phyloP scores from a whole-genome alignment of 805 yeast genomes.

The Starmerella apicola region DNA sequence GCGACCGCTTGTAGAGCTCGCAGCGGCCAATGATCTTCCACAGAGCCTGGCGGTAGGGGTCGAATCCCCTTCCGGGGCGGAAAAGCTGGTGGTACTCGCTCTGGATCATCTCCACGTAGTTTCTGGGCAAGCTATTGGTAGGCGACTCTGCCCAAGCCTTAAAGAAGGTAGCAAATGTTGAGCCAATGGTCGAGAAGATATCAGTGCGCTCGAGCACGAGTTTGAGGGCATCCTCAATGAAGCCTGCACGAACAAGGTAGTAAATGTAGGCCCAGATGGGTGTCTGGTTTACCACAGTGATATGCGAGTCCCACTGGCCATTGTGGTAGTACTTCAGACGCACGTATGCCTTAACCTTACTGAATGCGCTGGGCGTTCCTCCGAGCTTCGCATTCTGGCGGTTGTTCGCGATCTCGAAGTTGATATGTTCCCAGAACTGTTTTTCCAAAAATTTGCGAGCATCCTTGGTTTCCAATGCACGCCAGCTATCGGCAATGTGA shows the following conservation, averaged over 20 bases:
- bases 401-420: conserved; percentile 45
- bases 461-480: conserved; percentile 12
- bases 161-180: conserved; percentile 68
- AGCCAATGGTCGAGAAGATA: conserved; percentile 72
- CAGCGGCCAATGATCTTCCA: conserved; percentile 91
- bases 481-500: conserved; percentile 17
- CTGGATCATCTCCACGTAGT: conserved; percentile 54
- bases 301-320: conserved; percentile 39
- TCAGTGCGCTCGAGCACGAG: conserved; percentile 52
- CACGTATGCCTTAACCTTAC: conserved; percentile 57
- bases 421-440: conserved; percentile 68
- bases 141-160: conserved; percentile 51
- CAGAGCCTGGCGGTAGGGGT: conserved; percentile 81
- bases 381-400: conserved; percentile 39
- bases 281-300: conserved; percentile 60
- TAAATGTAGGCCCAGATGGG: conserved; percentile 94
- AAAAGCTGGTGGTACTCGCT: conserved; percentile 78
- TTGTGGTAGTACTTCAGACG: conserved; percentile 32
- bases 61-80: conserved; percentile 52
- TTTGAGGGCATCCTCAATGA: conserved; percentile 62
- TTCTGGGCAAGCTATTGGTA: conserved; percentile 47
- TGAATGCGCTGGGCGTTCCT: conserved; percentile 60
- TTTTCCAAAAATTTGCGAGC: conserved; percentile 42
- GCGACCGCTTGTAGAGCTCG: conserved; percentile 48
- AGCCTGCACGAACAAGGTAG: conserved; percentile 75